Percentiles rank a stretch among this genome's conserved stretches.
Evolutionary conservation across 73 alveolate species (phyloP).

Genomic region (Effrenium voratum): DNA sequence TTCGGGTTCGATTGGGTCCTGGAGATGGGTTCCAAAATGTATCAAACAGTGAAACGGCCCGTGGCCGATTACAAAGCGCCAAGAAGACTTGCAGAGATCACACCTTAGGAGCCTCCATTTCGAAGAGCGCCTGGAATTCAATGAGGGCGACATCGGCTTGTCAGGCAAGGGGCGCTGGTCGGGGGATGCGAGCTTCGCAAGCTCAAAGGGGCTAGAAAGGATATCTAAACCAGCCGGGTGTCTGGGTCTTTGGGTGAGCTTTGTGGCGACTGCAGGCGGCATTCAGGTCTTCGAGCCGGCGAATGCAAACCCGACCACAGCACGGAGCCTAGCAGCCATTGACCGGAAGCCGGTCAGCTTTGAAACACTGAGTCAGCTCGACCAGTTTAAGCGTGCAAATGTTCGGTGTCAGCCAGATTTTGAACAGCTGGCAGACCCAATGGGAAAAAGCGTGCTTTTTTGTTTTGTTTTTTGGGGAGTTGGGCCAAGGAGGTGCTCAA

Average conservation of each 20-base stretch:
- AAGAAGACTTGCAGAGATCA: neutral
- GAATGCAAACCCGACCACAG: slow-evolving; percentile 72
- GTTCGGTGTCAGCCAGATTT: too few species aligned
- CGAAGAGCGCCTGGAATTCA: slow-evolving; percentile 69
- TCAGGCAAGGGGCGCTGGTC: slow-evolving; percentile 6
- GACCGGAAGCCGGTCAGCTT: too few species aligned
- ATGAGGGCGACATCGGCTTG: slow-evolving; percentile 84
- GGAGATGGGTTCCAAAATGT: too few species aligned
- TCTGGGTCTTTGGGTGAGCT: neutral
- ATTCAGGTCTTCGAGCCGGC: slow-evolving; percentile 81
- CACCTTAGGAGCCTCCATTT: slow-evolving; percentile 49
- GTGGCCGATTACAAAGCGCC: too few species aligned
- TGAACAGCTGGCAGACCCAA: too few species aligned
- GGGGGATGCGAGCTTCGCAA: neutral
- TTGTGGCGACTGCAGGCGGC: slow-evolving; percentile 51
- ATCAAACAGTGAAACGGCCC: too few species aligned
- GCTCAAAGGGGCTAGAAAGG: neutral
- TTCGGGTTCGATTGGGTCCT: too few species aligned
- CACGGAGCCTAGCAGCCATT: too few species aligned
- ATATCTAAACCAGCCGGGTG: neutral
- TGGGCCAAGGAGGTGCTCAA: too few species aligned
- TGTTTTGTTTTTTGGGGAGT: neutral
- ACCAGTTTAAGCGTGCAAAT: too few species aligned
- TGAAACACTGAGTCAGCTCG: too few species aligned
- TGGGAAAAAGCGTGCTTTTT: neutral